A percentile compares a stretch with the other conserved stretches of the same genome.
phyloP scores from a whole-genome alignment of 176 grass and related monocot species.

The Zizania latifolia region DNA sequence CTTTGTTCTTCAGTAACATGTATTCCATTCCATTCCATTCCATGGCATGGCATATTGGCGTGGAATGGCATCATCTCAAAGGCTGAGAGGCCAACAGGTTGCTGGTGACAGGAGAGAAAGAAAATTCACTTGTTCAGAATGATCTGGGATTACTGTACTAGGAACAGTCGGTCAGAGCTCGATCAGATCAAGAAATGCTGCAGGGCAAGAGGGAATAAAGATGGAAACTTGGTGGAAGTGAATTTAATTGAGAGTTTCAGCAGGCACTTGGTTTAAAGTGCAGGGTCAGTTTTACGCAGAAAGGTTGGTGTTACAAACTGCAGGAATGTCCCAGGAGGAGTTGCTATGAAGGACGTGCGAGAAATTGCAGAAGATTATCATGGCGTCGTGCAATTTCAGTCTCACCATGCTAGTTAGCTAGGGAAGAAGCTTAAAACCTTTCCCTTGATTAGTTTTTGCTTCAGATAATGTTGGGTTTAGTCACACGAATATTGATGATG shows the following conservation, averaged over 20 bases:
- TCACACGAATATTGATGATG: too few relatives aligned
- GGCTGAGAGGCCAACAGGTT: background rate
- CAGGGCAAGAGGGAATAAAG: background rate
- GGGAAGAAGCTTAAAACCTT: background rate
- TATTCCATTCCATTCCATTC: conserved; percentile 18
- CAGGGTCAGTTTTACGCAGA: conserved; percentile 3
- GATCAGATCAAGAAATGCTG: conserved; percentile 23
- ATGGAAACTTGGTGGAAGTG: background rate
- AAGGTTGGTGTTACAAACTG: background rate
- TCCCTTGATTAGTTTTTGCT: background rate
- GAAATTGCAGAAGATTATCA: conserved; percentile 8
- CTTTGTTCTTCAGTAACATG: conserved; percentile 27
- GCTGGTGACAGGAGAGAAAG: background rate
- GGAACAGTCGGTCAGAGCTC: conserved; percentile 17
- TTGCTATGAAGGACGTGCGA: background rate
- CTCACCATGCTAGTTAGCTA: background rate
- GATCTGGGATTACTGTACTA: background rate
- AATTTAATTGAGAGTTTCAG: background rate
- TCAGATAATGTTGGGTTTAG: too few relatives aligned
- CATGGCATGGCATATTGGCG: too few relatives aligned
- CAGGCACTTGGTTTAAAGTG: conserved; percentile 23
- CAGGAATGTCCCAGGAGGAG: conserved; percentile 10
- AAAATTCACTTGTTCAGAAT: background rate
- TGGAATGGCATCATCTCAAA: too few relatives aligned
- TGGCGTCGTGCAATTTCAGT: background rate